Evolutionary conservation across 169 alveolate genomes (phyloP), one percentile per base, ranked within the genome.

Genomic region (Plasmodium ovale): DNA sequence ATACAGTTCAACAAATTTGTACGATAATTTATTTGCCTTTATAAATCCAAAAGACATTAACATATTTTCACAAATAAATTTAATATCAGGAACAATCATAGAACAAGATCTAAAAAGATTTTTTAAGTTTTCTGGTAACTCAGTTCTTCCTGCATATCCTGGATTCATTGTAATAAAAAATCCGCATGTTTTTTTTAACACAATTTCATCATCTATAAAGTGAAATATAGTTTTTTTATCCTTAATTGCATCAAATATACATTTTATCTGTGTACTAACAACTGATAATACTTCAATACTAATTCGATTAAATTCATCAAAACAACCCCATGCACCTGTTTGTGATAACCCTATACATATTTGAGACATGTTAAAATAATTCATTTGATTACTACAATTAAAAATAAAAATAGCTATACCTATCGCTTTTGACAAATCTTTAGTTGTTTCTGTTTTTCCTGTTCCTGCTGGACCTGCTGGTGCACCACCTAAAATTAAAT

Each of bases 381-480:
- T 95, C 82, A 94, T 77, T 29, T 96, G 95, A 59, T 98, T 99
- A 0, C 99, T 98, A 88, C 99, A 97, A 79, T 98, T 98, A 87
- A 97, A 97, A 47, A 98, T 99, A 59, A 98, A 96, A 90, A 99
- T 98, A 59, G 96, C 96, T 91, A 95, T 96, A n/a, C 99, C 99
- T 58, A 98, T 92, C 7, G 97, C 96, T 92, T 98, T 98, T 21
- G 99, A 99, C 79, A 98, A 93, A 94, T 98, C 99, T 94, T 98
- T 98, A 60, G 98, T 97, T 2, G 98, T 94, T 94, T 98, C 99
- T 2, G 99, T 98, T 92, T 98, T 98, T 16, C 99, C 99, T 1
- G 99, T 98, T 2, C 99, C 99, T 3, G 99, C 99, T 10, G 99
- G 99, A 1, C 99, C 99, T 1, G 99, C 99, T n/a, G 98, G 97